Evolutionary conservation across 345 rosid genomes (phyloP).

Genomic region (Noccaea caerulescens): DNA sequence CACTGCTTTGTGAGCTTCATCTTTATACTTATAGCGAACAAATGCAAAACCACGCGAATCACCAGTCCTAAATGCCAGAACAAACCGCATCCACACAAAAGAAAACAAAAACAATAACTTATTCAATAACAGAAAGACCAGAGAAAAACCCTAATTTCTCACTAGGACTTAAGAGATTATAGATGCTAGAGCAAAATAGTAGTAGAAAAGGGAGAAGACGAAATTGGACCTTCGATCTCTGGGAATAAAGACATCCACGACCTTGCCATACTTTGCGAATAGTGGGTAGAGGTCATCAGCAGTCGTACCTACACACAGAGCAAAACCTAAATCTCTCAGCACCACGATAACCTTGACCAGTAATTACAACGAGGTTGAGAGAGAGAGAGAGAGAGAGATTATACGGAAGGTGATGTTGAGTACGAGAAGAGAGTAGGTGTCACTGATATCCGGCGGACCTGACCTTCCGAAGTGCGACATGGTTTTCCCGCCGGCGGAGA

Average conservation of each 20-base stretch:
- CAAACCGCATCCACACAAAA: not conserved
- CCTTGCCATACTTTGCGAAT: constrained; percentile 87
- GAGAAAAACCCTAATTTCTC: constrained; percentile 15
- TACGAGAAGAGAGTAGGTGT: constrained; percentile 78
- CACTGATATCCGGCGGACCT: constrained; percentile 75
- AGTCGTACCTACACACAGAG: constrained; percentile 59
- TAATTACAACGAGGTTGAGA: not conserved
- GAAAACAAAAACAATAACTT: not conserved
- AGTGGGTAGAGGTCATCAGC: constrained; percentile 89
- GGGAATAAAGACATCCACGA: constrained; percentile 81
- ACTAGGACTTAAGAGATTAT: not conserved
- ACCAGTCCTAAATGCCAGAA: constrained; percentile 49
- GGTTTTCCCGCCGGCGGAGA: constrained; percentile 30
- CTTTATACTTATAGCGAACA: constrained; percentile 74
- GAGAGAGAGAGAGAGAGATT: constrained; percentile 1
- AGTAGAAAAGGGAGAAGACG: not conserved
- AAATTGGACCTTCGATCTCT: constrained; percentile 72
- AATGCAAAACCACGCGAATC: constrained; percentile 79
- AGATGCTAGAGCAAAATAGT: not conserved
- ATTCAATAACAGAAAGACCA: not conserved
- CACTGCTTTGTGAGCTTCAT: constrained; percentile 78
- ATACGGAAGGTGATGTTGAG: constrained; percentile 89
- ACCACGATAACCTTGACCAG: not conserved
- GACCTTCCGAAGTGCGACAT: constrained; percentile 88
- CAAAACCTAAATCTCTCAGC: constrained; percentile 18